Conservation (phyloP, 345 rosid genomes). For the Lenwebbia sp. region DNA sequence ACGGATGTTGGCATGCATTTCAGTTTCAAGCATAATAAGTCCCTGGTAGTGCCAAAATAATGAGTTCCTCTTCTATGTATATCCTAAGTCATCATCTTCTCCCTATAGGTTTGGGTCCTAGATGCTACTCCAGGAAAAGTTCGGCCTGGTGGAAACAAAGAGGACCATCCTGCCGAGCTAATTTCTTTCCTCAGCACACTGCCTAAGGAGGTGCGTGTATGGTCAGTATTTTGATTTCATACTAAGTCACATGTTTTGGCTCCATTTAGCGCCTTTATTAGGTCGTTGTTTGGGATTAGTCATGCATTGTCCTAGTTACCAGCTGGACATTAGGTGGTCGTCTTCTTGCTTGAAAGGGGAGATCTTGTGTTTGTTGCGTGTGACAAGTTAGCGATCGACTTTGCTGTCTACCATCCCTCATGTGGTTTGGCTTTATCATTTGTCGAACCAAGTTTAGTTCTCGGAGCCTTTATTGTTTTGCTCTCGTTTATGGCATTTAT, state of each 20-base stretch:
- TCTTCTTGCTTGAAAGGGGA: background rate
- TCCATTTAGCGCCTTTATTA: background rate
- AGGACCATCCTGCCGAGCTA: slow-evolving; percentile 83
- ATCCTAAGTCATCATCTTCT: background rate
- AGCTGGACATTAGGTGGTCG: background rate
- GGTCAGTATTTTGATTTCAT: background rate
- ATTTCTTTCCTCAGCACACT: slow-evolving; percentile 58
- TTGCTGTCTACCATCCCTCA: background rate
- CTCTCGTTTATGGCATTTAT: background rate
- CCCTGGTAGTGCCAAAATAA: background rate
- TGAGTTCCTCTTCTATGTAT: background rate
- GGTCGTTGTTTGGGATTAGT: background rate
- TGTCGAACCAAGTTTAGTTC: background rate
- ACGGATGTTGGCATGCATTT: background rate
- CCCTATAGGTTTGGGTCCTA: slow-evolving; percentile 73
- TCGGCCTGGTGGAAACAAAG: slow-evolving; percentile 75
- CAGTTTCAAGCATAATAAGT: background rate
- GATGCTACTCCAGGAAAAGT: slow-evolving; percentile 99
- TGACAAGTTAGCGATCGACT: background rate
- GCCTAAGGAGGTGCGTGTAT: slow-evolving; percentile 52
- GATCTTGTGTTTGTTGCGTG: background rate
- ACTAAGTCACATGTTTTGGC: background rate
- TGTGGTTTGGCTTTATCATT: background rate
- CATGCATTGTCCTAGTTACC: background rate
- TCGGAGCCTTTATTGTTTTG: background rate